Conservation (phyloP, 768 basidiomycete species). For the Dendrothele bispora region DNA sequence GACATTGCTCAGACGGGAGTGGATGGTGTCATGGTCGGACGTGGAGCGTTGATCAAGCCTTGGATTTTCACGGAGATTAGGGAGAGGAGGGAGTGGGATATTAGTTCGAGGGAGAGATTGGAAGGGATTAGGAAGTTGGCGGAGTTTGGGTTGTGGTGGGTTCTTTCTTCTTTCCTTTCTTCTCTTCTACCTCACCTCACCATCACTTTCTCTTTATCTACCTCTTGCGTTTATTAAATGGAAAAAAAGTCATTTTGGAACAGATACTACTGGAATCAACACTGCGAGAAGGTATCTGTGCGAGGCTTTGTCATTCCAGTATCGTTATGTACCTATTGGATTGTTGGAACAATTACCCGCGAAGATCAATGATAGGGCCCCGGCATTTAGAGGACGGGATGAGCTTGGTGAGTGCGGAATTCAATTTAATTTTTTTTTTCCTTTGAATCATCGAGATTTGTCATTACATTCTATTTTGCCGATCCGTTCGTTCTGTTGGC, state of each 20-base stretch:
- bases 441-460: not conserved
- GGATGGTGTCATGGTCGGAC: constrained; percentile 93
- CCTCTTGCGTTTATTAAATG: too few species aligned
- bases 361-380: constrained; percentile 88
- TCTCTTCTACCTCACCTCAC: not conserved
- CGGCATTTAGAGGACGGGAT: constrained; percentile 82
- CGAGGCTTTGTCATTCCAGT: constrained; percentile 94
- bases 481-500: too few species aligned
- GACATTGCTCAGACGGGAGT: constrained; percentile 79
- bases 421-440: constrained; percentile 2
- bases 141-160: constrained; percentile 81
- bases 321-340: constrained; percentile 94
- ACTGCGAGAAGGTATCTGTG: constrained; percentile 91
- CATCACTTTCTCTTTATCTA: constrained; percentile 2
- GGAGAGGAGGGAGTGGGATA: constrained; percentile 92
- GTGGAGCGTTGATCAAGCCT: constrained; percentile 95
- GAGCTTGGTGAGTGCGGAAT: constrained; percentile 69
- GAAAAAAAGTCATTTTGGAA: constrained; percentile 72
- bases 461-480: too few species aligned
- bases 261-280: constrained; percentile 88
- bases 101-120: constrained; percentile 79
- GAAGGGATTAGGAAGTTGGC: constrained; percentile 80
- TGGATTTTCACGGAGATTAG: constrained; percentile 97
- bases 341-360: constrained; percentile 81
- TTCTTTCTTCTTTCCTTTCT: constrained; percentile 1